Conservation (phyloP, 2,329 filamentous ascomycete species). For the Colletotrichum lindemuthianum region DNA sequence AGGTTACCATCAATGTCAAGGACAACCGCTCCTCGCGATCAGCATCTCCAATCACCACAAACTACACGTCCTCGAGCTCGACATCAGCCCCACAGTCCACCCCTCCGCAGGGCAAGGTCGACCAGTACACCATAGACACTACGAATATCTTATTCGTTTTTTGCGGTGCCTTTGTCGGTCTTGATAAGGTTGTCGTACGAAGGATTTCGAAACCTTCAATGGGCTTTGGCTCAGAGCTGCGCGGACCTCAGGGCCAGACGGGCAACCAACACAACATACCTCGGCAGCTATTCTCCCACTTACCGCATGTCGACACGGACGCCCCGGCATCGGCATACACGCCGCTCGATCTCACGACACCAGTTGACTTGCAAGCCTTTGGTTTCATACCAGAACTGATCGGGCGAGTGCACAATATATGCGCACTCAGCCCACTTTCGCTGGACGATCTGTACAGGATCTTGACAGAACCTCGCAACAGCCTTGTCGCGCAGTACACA, state of each 20-base stretch:
- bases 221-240: slow-evolving; percentile 88
- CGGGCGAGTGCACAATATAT: slow-evolving; percentile 91
- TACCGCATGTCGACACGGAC: slow-evolving; percentile 61
- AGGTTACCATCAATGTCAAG: slow-evolving; percentile 91
- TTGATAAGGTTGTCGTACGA: slow-evolving; percentile 87
- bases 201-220: slow-evolving; percentile 88
- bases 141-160: slow-evolving; percentile 98
- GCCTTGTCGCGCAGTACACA: slow-evolving; percentile 86
- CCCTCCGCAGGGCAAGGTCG: slow-evolving; percentile 62
- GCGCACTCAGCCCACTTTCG: slow-evolving; percentile 81
- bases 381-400: slow-evolving; percentile 96
- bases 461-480: slow-evolving; percentile 91
- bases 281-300: slow-evolving; percentile 65
- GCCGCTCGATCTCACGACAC: slow-evolving; percentile 77
- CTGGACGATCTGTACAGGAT: slow-evolving; percentile 80
- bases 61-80: slow-evolving; percentile 58
- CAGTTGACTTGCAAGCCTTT: slow-evolving; percentile 81
- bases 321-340: slow-evolving; percentile 56
- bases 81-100: slow-evolving; percentile 57
- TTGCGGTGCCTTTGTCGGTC: slow-evolving; percentile 91
- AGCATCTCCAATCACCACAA: slow-evolving; percentile 62
- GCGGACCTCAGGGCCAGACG: slow-evolving; percentile 61
- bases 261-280: slow-evolving; percentile 70
- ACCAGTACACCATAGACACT: slow-evolving; percentile 83
- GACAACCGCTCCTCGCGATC: slow-evolving; percentile 71